These are phyloP conservation scores for Telopea speciosissima DNA, from an alignment of 177 flowering plant species.

Conservation along the genomic window DNA sequence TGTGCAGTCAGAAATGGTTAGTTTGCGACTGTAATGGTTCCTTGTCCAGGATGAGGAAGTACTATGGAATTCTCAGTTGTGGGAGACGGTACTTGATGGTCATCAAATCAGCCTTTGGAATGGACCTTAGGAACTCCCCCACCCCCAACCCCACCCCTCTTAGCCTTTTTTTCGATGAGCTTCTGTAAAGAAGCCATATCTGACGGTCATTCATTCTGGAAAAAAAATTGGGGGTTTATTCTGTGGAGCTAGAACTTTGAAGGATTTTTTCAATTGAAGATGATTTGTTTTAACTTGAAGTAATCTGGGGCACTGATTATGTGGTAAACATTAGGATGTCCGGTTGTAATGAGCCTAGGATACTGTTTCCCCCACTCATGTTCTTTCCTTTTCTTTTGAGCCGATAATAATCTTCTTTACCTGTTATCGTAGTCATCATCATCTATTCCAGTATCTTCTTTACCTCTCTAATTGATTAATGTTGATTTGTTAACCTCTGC, in stretches of 20 bases:
- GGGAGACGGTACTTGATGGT: neutral
- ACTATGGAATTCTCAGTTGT: slow-evolving; percentile 1
- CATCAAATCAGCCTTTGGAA: neutral
- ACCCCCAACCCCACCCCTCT: no score
- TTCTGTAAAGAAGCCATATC: neutral
- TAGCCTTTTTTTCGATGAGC: neutral
- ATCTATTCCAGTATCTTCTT: neutral
- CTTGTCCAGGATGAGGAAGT: slow-evolving; percentile 4
- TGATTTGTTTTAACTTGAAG: neutral
- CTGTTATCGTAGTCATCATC: neutral
- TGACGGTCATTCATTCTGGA: no score
- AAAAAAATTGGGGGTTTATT: no score
- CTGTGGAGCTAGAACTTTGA: neutral
- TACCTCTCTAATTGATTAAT: neutral
- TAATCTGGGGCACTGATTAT: neutral
- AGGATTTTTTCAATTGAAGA: neutral
- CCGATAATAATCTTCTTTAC: neutral
- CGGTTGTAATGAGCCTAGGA: neutral
- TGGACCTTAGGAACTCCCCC: no score
- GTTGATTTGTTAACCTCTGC: neutral
- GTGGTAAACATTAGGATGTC: neutral
- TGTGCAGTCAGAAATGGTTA: neutral
- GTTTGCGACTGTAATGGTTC: slow-evolving; percentile 7
- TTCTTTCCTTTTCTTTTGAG: no score
- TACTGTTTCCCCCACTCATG: neutral